phyloP scores from a whole-genome alignment of 352 stramenopile genomes.

The Phytophthora palmivora region DNA sequence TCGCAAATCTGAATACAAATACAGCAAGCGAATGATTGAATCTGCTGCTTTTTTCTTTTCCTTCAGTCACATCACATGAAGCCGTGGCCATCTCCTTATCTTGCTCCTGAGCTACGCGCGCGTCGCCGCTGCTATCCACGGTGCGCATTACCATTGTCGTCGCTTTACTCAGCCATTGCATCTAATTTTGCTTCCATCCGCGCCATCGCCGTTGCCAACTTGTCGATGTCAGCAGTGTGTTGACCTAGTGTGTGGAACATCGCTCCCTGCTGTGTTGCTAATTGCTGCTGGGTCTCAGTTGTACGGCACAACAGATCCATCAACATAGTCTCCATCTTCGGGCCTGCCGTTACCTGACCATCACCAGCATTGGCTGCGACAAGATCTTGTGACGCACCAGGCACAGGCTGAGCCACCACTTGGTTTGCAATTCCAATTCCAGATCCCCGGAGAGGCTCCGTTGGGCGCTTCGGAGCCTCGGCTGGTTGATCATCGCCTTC shows the following conservation, averaged over 20 bases:
- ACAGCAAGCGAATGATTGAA: conserved; percentile 42
- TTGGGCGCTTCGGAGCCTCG: conserved; percentile 38
- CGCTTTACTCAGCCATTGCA: conserved; percentile 72
- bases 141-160: conserved; percentile 32
- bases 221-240: conserved; percentile 90
- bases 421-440: conserved; percentile 85
- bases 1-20: conserved; percentile 35
- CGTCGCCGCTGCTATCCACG: conserved; percentile 29
- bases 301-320: conserved; percentile 90
- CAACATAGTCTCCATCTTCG: conserved; percentile 92
- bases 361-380: conserved; percentile 84
- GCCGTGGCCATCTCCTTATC: conserved; percentile 26
- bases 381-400: conserved; percentile 75
- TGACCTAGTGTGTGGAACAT: conserved; percentile 93
- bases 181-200: conserved; percentile 92
- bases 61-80: conserved; percentile 41
- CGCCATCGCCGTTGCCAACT: conserved; percentile 85
- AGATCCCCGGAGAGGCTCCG: conserved; percentile 60
- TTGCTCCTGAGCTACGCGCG: conserved; percentile 30
- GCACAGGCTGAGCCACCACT: conserved; percentile 64
- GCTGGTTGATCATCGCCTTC: conserved; percentile 30
- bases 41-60: conserved; percentile 50
- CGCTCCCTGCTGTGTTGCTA: conserved; percentile 89
- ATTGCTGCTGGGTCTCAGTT: conserved; percentile 90
- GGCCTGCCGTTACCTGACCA: conserved; percentile 81